Conservation (phyloP, 345 rosid genomes). For the Eucalyptus albens region DNA sequence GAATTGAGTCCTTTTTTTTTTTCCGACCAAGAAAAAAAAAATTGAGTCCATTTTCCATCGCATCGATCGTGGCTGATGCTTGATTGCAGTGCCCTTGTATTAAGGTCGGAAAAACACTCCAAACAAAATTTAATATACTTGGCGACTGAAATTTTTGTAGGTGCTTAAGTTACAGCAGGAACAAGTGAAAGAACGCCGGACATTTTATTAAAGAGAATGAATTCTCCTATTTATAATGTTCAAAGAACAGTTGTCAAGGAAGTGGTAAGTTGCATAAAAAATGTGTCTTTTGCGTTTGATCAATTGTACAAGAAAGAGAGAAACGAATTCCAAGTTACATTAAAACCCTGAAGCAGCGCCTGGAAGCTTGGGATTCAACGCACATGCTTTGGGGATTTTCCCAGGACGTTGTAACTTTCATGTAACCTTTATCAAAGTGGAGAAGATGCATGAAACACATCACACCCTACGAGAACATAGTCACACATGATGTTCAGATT, state of each 20-base stretch:
- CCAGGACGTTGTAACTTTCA: neutral
- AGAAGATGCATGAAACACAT: neutral
- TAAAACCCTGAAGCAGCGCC: neutral
- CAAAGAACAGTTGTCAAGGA: neutral
- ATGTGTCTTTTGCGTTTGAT: neutral
- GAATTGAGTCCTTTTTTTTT: neutral
- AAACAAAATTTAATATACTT: neutral
- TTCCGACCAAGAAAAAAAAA: too few species aligned
- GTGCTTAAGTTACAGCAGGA: neutral
- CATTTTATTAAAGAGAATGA: neutral
- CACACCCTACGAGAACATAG: neutral
- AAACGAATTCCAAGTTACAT: neutral
- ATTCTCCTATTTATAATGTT: neutral
- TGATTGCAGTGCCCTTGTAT: neutral
- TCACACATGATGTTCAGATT: neutral
- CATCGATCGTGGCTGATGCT: neutral
- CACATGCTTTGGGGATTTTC: neutral
- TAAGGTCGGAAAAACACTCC: neutral
- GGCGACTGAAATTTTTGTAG: neutral
- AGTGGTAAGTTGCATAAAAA: neutral
- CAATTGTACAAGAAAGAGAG: neutral
- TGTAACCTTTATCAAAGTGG: neutral
- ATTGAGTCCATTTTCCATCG: neutral
- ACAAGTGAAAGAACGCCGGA: neutral
- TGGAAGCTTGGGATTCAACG: neutral